These are phyloP conservation scores for Flaveria robusta DNA, from an alignment of 129 eudicot species.

Conservation along the genomic window DNA sequence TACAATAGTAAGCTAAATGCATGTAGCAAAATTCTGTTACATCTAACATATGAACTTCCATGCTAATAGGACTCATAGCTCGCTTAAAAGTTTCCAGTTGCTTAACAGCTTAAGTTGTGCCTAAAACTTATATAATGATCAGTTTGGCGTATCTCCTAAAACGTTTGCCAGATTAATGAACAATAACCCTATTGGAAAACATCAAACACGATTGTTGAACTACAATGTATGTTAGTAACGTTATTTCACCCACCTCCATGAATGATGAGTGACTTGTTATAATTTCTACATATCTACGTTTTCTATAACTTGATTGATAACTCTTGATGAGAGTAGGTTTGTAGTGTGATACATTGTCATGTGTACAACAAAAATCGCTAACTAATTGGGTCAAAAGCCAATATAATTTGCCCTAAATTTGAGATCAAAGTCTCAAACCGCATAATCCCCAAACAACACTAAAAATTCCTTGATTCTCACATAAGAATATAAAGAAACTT, in stretches of 20 bases:
- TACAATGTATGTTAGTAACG: neutral
- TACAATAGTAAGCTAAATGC: neutral
- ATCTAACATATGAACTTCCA: neutral
- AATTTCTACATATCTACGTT: too few relatives aligned
- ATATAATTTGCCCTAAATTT: slow-evolving; percentile 7
- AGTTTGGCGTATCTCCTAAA: neutral
- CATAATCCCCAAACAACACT: too few relatives aligned
- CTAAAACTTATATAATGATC: neutral
- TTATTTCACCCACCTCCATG: too few relatives aligned
- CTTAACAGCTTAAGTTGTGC: neutral
- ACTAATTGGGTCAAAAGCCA: neutral
- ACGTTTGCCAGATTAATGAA: neutral
- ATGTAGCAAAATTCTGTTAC: neutral
- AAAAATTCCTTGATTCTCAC: too few relatives aligned
- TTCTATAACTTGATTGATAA: too few relatives aligned
- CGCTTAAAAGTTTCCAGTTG: neutral
- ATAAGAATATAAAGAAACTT: too few relatives aligned
- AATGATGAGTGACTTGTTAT: too few relatives aligned
- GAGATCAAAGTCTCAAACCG: neutral
- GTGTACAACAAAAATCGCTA: neutral
- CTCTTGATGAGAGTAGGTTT: too few relatives aligned
- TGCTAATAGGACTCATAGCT: neutral
- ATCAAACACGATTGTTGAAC: neutral
- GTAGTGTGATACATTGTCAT: too few relatives aligned
- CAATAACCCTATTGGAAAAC: neutral